phyloP scores from a whole-genome alignment of 352 stramenopile species.

The Globisporangium cylindrosporum region DNA sequence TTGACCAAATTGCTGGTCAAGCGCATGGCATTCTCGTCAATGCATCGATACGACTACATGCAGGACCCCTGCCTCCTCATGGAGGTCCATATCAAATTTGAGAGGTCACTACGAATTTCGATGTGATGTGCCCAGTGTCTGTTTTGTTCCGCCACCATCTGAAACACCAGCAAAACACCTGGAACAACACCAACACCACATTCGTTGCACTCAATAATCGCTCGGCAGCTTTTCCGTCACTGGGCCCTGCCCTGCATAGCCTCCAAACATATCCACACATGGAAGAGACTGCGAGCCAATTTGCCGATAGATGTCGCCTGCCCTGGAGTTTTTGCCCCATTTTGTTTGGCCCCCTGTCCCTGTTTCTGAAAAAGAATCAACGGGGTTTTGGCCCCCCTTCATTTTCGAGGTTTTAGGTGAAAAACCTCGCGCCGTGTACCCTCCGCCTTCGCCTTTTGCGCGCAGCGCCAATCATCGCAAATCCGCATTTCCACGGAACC shows the following conservation, averaged over 20 bases:
- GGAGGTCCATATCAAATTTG: conserved; percentile 3
- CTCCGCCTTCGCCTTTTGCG: neutral
- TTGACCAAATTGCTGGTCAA: no score
- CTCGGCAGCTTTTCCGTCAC: neutral
- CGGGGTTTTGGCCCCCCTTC: conserved; percentile 7
- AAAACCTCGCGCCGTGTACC: neutral
- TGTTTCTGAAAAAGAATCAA: neutral
- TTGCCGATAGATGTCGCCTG: conserved; percentile 28
- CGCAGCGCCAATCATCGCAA: conserved; percentile 14
- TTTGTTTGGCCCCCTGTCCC: conserved; percentile 18
- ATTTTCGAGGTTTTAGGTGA: neutral
- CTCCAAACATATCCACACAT: neutral
- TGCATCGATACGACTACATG: neutral
- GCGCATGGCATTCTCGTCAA: no score
- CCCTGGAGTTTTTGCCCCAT: conserved; percentile 2
- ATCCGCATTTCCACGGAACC: conserved; percentile 19
- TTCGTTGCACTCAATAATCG: no score
- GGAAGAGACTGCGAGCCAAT: neutral
- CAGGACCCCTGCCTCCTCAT: neutral
- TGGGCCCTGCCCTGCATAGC: neutral
- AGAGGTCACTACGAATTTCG: neutral
- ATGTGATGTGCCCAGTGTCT: neutral
- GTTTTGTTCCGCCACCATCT: neutral
- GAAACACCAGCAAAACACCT: neutral
- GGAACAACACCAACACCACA: neutral